Conservation (phyloP, 495 filamentous ascomycete species). For the Opeltia flavorubescens region DNA sequence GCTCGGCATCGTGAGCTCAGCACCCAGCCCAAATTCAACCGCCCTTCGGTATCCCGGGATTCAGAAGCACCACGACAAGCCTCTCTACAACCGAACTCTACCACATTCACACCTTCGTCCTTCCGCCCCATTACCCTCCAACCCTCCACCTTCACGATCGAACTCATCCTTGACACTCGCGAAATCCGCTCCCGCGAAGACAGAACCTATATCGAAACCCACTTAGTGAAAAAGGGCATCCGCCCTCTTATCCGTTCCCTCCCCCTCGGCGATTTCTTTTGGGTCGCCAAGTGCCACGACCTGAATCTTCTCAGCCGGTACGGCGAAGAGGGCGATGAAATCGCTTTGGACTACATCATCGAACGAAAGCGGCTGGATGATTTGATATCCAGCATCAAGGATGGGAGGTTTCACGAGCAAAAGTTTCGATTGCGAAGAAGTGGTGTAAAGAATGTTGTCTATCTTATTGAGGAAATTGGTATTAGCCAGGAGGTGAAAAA, state of each 20-base stretch:
- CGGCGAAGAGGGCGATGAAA: constrained; percentile 55
- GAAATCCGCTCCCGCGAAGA: constrained; percentile 67
- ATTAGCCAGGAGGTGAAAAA: constrained; percentile 33
- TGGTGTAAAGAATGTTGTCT: constrained; percentile 62
- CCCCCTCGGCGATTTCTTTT: constrained; percentile 64
- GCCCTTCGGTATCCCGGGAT: neutral
- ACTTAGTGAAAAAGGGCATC: constrained; percentile 54
- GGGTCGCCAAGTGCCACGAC: constrained; percentile 62
- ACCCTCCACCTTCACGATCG: constrained; percentile 54
- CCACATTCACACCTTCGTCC: constrained; percentile 22
- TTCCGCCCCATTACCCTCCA: constrained; percentile 47
- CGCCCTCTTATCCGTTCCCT: constrained; percentile 50
- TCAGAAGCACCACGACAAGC: neutral
- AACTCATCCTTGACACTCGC: constrained; percentile 61
- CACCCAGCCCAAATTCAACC: neutral
- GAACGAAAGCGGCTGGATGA: constrained; percentile 78
- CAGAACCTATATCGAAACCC: constrained; percentile 62
- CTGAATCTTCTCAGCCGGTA: constrained; percentile 37
- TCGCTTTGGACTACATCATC: constrained; percentile 66
- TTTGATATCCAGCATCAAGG: constrained; percentile 64
- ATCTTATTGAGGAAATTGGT: constrained; percentile 63
- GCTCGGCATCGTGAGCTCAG: neutral
- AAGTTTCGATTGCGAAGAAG: constrained; percentile 65
- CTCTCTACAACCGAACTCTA: neutral
- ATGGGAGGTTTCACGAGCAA: constrained; percentile 74